Conservation (phyloP, 495 filamentous ascomycete species). For the Penicillium robsamsonii region DNA sequence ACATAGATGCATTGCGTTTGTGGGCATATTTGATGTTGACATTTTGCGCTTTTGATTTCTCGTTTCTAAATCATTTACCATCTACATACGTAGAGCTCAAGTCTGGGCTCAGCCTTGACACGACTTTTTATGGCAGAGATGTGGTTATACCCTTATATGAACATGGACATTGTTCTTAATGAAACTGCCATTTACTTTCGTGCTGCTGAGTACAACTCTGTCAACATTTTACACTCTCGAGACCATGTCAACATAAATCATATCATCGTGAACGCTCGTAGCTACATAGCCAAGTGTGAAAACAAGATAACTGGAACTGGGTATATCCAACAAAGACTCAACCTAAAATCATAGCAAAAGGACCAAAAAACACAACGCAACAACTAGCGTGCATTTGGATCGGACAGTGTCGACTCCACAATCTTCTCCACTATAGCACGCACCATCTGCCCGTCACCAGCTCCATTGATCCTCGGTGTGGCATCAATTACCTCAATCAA, state of each 20-base stretch:
- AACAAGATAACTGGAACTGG: constrained; percentile 1
- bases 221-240: not conserved
- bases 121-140: constrained; percentile 11
- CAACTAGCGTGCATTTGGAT: constrained; percentile 4
- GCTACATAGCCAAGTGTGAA: constrained; percentile 2
- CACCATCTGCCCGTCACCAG: constrained; percentile 40
- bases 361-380: not conserved
- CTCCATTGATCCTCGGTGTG: constrained; percentile 31
- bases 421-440: constrained; percentile 49
- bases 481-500: constrained; percentile 69
- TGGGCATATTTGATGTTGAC: not conserved
- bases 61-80: constrained; percentile 1
- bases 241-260: constrained; percentile 1
- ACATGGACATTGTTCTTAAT: constrained; percentile 9
- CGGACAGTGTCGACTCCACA: constrained; percentile 38
- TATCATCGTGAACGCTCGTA: constrained; percentile 9
- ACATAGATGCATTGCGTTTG: not conserved
- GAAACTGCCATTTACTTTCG: constrained; percentile 1
- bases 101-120: constrained; percentile 1
- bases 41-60: not conserved
- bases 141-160: constrained; percentile 10
- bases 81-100: not conserved
- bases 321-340: constrained; percentile 1
- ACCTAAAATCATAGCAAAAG: not conserved
- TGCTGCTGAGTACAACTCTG: not conserved